Evolutionary conservation across 257 asterid species (phyloP).

Genomic region (Plectranthus barbatus): DNA sequence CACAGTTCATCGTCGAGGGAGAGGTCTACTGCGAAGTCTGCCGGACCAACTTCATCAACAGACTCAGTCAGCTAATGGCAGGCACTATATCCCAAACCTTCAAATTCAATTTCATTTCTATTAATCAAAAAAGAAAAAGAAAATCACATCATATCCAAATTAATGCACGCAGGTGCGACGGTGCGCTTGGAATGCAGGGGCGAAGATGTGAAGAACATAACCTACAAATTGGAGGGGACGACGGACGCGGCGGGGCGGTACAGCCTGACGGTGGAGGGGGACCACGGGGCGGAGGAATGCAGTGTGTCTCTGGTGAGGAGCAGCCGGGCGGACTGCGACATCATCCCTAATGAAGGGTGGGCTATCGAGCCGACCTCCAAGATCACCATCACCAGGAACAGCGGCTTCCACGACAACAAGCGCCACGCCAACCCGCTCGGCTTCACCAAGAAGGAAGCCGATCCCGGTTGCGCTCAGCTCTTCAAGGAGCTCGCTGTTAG

Average conservation of each 20-base stretch:
- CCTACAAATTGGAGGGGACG: slow-evolving; percentile 31
- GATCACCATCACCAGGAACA: slow-evolving; percentile 29
- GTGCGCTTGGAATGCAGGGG: slow-evolving; percentile 42
- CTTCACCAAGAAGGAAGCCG: slow-evolving; percentile 29
- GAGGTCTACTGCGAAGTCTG: slow-evolving; percentile 66
- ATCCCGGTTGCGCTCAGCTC: slow-evolving; percentile 21
- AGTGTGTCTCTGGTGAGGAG: slow-evolving; percentile 40
- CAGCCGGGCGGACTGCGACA: slow-evolving; percentile 41
- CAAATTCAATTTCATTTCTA: too few relatives aligned
- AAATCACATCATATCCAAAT: too few relatives aligned
- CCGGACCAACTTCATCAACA: slow-evolving; percentile 50
- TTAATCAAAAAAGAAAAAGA: too few relatives aligned
- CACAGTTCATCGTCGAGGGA: slow-evolving; percentile 41
- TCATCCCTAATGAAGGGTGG: slow-evolving; percentile 28
- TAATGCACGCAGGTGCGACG: slow-evolving; percentile 33
- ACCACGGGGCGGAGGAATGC: slow-evolving; percentile 54
- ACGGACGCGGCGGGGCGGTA: slow-evolving; percentile 33
- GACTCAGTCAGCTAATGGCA: slow-evolving; percentile 47
- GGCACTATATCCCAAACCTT: too few relatives aligned
- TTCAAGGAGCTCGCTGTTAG: slow-evolving; percentile 28
- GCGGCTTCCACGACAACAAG: slow-evolving; percentile 37
- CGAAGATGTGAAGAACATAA: slow-evolving; percentile 16
- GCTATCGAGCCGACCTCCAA: slow-evolving; percentile 25
- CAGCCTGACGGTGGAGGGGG: slow-evolving; percentile 29
- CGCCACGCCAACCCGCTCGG: slow-evolving; percentile 36